phyloP scores from a whole-genome alignment of 192 early-diverging fungal genomes.

The Backusella liffmaniae region DNA sequence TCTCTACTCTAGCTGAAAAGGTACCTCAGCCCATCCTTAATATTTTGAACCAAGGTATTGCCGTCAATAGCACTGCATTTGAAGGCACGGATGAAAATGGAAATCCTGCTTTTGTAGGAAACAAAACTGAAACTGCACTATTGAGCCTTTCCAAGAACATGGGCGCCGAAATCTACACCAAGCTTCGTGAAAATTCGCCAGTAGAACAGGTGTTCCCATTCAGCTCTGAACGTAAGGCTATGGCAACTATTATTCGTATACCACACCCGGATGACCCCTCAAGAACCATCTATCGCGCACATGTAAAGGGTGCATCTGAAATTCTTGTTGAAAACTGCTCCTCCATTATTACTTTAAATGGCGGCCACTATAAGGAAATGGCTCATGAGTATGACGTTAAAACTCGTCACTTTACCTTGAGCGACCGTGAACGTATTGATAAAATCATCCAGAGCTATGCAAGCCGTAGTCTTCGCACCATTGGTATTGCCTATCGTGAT shows the following conservation, averaged over 20 bases:
- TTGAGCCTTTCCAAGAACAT: slow-evolving; percentile 72
- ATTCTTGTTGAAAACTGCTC: slow-evolving; percentile 70
- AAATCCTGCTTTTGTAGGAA: slow-evolving; percentile 68
- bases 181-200: slow-evolving; percentile 60
- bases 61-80: slow-evolving; percentile 83
- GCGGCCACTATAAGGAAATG: slow-evolving; percentile 14
- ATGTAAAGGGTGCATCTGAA: slow-evolving; percentile 95
- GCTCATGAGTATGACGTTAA: slow-evolving; percentile 34
- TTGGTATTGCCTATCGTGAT: slow-evolving; percentile 84
- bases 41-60: slow-evolving; percentile 68
- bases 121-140: slow-evolving; percentile 95
- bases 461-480: slow-evolving; percentile 83
- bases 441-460: slow-evolving; percentile 73
- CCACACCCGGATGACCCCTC: slow-evolving; percentile 42
- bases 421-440: slow-evolving; percentile 36
- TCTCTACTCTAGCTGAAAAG: slow-evolving; percentile 47
- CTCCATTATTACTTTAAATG: slow-evolving; percentile 47
- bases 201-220: slow-evolving; percentile 85
- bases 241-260: slow-evolving; percentile 80
- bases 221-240: slow-evolving; percentile 88
- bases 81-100: slow-evolving; percentile 53
- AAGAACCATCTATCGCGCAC: slow-evolving; percentile 59
- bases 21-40: slow-evolving; percentile 42
- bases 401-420: slow-evolving; percentile 32
- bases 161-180: slow-evolving; percentile 59